phyloP scores from a whole-genome alignment of 306 rosid species.

The Castanospermum australe region DNA sequence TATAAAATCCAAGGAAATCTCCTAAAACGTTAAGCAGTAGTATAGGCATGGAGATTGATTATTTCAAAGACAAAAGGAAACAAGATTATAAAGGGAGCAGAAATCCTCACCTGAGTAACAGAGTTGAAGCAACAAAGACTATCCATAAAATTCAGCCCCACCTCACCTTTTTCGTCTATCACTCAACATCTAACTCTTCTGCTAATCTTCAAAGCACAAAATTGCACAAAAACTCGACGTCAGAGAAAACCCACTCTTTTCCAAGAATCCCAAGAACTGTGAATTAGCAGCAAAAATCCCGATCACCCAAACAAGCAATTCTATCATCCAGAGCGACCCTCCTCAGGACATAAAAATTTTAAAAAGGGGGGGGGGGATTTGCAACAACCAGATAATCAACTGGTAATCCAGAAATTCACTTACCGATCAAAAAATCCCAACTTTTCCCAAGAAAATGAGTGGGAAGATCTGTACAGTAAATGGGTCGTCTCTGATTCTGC shows the following conservation, averaged over 20 bases:
- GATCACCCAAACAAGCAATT: slow-evolving; percentile 37
- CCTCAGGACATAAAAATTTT: background rate
- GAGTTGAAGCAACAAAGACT: slow-evolving; percentile 77
- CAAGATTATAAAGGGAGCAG: background rate
- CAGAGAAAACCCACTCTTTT: slow-evolving; percentile 15
- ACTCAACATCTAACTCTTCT: slow-evolving; percentile 60
- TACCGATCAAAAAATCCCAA: slow-evolving; percentile 44
- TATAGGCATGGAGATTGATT: slow-evolving; percentile 10
- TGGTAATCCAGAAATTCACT: slow-evolving; percentile 27
- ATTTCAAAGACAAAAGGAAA: background rate
- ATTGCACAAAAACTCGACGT: slow-evolving; percentile 10
- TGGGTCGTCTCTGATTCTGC: slow-evolving; percentile 21
- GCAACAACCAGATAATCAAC: slow-evolving; percentile 21
- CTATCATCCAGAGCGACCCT: slow-evolving; percentile 11
- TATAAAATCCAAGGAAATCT: background rate
- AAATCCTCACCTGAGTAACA: slow-evolving; percentile 59
- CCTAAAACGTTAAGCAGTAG: background rate
- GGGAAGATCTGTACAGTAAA: slow-evolving; percentile 30
- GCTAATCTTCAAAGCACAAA: slow-evolving; percentile 22
- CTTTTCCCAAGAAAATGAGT: slow-evolving; percentile 35
- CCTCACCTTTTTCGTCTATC: slow-evolving; percentile 46
- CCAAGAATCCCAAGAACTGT: slow-evolving; percentile 5
- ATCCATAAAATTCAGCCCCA: slow-evolving; percentile 64
- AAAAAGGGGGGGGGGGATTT: background rate
- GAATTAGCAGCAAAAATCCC: slow-evolving; percentile 16